These are phyloP conservation scores for Fragilariopsis cylindrus DNA, from an alignment of 108 stramenopile species.

Conservation along the genomic window DNA sequence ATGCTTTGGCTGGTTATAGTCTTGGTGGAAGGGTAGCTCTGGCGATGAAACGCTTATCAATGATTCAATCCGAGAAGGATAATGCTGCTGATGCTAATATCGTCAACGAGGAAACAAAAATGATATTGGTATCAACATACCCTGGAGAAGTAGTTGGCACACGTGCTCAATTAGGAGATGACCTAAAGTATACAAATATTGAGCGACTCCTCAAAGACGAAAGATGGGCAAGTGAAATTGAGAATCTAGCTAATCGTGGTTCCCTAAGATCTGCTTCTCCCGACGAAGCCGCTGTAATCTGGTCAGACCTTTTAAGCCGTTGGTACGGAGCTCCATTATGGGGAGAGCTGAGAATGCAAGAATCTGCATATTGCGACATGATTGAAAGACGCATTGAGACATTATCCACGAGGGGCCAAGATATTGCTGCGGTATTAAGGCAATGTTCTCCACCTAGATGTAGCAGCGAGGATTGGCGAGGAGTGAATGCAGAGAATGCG, in stretches of 20 bases:
- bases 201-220: slow-evolving; percentile 47
- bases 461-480: slow-evolving; percentile 51
- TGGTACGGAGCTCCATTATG: slow-evolving; percentile 71
- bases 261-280: slow-evolving; percentile 4
- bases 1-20: slow-evolving; percentile 81
- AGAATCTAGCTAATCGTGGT: slow-evolving; percentile 4
- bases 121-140: slow-evolving; percentile 35
- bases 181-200: neutral
- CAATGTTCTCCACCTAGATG: slow-evolving; percentile 57
- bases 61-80: slow-evolving; percentile 8
- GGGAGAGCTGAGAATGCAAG: slow-evolving; percentile 47
- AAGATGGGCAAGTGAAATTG: slow-evolving; percentile 23
- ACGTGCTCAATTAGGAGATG: neutral
- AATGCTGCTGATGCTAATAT: neutral
- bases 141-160: slow-evolving; percentile 22
- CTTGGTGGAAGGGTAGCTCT: slow-evolving; percentile 86
- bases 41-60: slow-evolving; percentile 55
- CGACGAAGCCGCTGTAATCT: slow-evolving; percentile 9
- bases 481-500: slow-evolving; percentile 44
- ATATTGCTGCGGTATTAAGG: slow-evolving; percentile 61
- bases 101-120: slow-evolving; percentile 29
- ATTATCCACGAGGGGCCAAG: slow-evolving; percentile 42
- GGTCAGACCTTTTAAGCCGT: slow-evolving; percentile 46
- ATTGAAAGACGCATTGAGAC: slow-evolving; percentile 33
- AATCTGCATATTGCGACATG: slow-evolving; percentile 36